phyloP scores from a whole-genome alignment of 2,329 filamentous ascomycete species.

The Samsoniella hepiali region DNA sequence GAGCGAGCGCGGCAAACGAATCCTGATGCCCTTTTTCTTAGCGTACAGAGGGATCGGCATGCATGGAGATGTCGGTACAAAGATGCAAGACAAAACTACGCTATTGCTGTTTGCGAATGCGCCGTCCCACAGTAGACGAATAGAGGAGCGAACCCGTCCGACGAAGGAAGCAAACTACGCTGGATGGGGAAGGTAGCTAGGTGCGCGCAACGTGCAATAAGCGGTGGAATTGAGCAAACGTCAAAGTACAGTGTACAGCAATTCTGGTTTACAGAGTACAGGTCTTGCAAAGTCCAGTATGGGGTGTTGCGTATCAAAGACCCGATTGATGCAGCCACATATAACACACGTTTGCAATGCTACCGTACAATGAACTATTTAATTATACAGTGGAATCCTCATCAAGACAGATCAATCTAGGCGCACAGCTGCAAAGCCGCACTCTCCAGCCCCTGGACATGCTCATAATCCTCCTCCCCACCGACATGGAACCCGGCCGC shows the following conservation, averaged over 20 bases:
- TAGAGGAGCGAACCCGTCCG: not conserved
- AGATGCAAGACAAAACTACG: too few species aligned
- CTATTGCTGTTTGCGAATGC: not conserved
- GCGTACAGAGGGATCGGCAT: not conserved
- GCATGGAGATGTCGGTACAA: not conserved
- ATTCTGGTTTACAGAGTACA: too few species aligned
- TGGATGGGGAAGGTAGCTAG: not conserved
- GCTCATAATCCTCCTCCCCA: conserved; percentile 19
- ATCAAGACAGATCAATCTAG: not conserved
- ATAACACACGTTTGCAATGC: too few species aligned
- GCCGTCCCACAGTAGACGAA: not conserved
- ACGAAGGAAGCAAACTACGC: not conserved
- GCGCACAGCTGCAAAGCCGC: conserved; percentile 21
- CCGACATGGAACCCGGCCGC: conserved; percentile 26
- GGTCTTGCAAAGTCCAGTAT: too few species aligned
- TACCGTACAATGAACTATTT: too few species aligned
- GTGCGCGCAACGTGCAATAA: not conserved
- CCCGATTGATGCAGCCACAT: too few species aligned
- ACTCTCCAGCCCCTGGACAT: conserved; percentile 19
- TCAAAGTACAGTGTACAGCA: too few species aligned
- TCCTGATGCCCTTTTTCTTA: not conserved
- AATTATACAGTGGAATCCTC: too few species aligned
- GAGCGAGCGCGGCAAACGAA: not conserved
- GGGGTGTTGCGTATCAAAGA: too few species aligned
- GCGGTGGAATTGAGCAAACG: too few species aligned